Evolutionary conservation across 2,329 filamentous ascomycete species (phyloP), one percentile per base, ranked within the genome.

Genomic region (Leptographium radiaticola): DNA sequence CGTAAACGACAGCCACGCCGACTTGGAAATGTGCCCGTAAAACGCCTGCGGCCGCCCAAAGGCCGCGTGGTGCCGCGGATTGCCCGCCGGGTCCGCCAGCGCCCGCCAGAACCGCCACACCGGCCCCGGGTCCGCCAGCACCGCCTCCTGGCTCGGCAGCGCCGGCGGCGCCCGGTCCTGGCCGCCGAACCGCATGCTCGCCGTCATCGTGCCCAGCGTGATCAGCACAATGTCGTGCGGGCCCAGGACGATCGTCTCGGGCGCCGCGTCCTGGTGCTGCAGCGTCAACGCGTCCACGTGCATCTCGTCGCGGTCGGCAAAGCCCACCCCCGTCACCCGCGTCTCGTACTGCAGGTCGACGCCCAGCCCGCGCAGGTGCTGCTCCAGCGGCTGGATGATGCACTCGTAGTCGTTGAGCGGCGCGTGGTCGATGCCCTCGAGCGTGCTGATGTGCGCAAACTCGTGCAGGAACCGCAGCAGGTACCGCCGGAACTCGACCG

Each of bases 21-120:
- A 68, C 47, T 70, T 65, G 2, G 54, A 38, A 20, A 64, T 54
- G 12, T 65, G 63, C 6, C 64, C 63, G 58, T 63, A 68, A 58
- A 72, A 72, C 47, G 65, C 67, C 38, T 66, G 63, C 0, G 69
- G 68, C 44, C 67, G 66, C 10, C 70, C 69, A 52, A 71, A 68
- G 1, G 60, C 62, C 6, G 60, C 53, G 47, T 62, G 49, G 47
- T 67, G 50, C 25, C 25, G 25, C 6, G 43, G 47, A 18, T 59
- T 59, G 9, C 18, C 6, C 10, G 16, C 10, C 11, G 57, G 67
- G 1, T 63, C 64, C 13, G 63, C 62, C 16, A 70, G 60, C 10
- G 64, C 60, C 4, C 63, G 53, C 69, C 68, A 71, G 5, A 71
- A 60, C 3, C 62, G 59, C 68, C 68, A 71, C 36, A 66, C 65